These are phyloP conservation scores for Coix lacrymajobi DNA, from an alignment of 176 grass and related monocot species.

Conservation along the genomic window DNA sequence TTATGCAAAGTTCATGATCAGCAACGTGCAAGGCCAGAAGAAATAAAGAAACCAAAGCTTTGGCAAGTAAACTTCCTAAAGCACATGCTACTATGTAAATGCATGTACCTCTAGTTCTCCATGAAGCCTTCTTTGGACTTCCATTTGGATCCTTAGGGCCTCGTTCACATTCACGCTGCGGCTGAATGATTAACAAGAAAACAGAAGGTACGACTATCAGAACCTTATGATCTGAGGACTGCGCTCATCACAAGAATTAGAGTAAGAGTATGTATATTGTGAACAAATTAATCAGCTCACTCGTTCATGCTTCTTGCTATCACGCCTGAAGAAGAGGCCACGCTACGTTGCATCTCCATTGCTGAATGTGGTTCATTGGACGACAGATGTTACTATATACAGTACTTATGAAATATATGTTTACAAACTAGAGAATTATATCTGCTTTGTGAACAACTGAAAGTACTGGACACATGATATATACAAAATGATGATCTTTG, in stretches of 20 bases:
- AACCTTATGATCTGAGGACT: neutral
- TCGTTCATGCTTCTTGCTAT: slow-evolving; percentile 84
- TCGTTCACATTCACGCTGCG: slow-evolving; percentile 73
- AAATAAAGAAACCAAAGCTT: neutral
- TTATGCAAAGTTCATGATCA: slow-evolving; percentile 20
- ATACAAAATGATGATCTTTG: neutral
- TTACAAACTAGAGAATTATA: no score
- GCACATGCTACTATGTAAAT: neutral
- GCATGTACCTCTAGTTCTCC: slow-evolving; percentile 73
- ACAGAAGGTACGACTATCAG: neutral
- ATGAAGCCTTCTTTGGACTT: slow-evolving; percentile 87
- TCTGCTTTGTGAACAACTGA: neutral
- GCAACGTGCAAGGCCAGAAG: neutral
- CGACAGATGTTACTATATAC: neutral
- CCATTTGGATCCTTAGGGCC: slow-evolving; percentile 80
- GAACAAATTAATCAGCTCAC: slow-evolving; percentile 34
- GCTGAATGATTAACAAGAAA: slow-evolving; percentile 25
- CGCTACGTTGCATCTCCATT: slow-evolving; percentile 69
- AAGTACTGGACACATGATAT: neutral
- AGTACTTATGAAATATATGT: neutral
- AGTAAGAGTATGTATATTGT: neutral
- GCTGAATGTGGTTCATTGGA: neutral
- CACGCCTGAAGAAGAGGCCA: slow-evolving; percentile 70
- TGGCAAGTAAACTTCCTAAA: slow-evolving; percentile 34
- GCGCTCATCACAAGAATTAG: neutral